Conservation (phyloP, 2,329 filamentous ascomycete species). For the Ophiostoma quercus region DNA sequence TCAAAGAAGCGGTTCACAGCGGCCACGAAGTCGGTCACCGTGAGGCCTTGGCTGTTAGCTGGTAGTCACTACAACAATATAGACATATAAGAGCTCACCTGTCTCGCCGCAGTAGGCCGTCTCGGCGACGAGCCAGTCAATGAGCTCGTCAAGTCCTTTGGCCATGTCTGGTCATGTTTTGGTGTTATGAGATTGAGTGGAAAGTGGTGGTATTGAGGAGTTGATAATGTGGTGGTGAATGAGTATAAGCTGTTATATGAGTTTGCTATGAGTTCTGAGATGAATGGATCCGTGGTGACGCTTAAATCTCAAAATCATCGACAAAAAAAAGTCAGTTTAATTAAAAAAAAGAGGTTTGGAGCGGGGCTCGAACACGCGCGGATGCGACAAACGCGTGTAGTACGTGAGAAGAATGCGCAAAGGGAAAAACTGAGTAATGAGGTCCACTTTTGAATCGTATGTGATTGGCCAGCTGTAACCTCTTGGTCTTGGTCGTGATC, state of each 20-base stretch:
- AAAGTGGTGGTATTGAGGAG: background rate
- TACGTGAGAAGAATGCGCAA: background rate
- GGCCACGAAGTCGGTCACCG: constrained; percentile 28
- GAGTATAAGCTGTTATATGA: too few species aligned
- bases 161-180: constrained; percentile 30
- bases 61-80: background rate
- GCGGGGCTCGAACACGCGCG: constrained; percentile 28
- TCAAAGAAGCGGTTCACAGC: constrained; percentile 26
- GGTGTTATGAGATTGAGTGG: background rate
- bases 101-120: constrained; percentile 42
- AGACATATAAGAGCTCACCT: constrained; percentile 34
- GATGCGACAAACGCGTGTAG: constrained; percentile 19
- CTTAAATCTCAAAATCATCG: background rate
- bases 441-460: background rate
- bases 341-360: constrained; percentile 18
- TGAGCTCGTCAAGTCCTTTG: constrained; percentile 42
- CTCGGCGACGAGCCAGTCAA: constrained; percentile 42
- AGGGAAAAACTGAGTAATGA: constrained; percentile 5
- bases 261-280: too few species aligned
- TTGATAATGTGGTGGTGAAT: background rate
- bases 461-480: background rate
- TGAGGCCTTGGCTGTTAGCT: constrained; percentile 25
- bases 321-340: constrained; percentile 11
- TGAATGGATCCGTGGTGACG: background rate
- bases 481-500: background rate